Evolutionary conservation across 176 grass and related monocot genomes (phyloP).

Genomic region (Juncus inflexus): DNA sequence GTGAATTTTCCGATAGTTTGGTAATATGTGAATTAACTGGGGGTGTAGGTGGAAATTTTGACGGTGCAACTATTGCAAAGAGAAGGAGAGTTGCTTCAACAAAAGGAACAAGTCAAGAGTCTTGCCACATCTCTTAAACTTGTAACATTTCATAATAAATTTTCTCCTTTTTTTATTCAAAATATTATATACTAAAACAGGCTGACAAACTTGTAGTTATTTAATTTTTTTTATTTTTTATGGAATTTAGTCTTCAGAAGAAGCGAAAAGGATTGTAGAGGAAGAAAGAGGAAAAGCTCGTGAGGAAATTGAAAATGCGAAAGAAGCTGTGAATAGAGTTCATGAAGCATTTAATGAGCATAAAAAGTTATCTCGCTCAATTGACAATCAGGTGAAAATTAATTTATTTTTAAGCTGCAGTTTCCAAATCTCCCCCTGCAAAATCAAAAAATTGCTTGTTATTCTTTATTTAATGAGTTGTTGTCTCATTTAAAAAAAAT

Average conservation of each 20-base stretch:
- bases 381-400: conserved; percentile 57
- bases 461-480: conserved; percentile 4
- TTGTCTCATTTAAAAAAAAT: too few relatives aligned
- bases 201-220: not conserved
- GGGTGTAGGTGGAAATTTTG: conserved; percentile 64
- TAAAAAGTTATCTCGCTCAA: conserved; percentile 41
- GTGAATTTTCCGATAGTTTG: not conserved
- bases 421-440: too few relatives aligned
- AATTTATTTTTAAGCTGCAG: not conserved
- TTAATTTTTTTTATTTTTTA: conserved; percentile 13
- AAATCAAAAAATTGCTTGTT: not conserved
- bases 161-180: too few relatives aligned
- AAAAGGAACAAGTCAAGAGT: conserved; percentile 78
- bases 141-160: conserved; percentile 28
- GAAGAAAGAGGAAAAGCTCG: conserved; percentile 79
- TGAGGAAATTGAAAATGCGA: conserved; percentile 62
- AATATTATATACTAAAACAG: conserved; percentile 34
- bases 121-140: conserved; percentile 78
- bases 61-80: conserved; percentile 78
- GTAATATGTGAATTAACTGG: not conserved
- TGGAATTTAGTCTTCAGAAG: conserved; percentile 70
- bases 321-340: conserved; percentile 61
- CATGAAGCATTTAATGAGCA: conserved; percentile 73
- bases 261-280: conserved; percentile 81
- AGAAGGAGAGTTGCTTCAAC: conserved; percentile 74